Evolutionary conservation across 352 stramenopile species (phyloP).

Genomic region (Blastocystis sp.): DNA sequence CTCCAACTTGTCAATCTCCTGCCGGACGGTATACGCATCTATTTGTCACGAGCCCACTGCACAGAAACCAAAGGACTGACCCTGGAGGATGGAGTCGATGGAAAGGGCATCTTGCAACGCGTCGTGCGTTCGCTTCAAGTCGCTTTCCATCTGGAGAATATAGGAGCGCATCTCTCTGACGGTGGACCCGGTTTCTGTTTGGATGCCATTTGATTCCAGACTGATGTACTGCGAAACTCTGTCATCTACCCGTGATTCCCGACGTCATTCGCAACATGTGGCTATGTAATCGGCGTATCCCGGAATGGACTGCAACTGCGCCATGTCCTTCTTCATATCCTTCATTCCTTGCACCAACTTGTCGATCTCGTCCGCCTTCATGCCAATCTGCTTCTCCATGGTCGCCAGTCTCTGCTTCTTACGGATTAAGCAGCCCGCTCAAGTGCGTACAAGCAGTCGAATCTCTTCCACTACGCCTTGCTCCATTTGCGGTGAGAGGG

Average conservation of each 20-base stretch:
- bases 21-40: background rate
- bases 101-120: background rate
- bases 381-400: conserved; percentile 31
- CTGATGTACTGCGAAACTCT: conserved; percentile 2
- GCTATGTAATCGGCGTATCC: conserved; percentile 8
- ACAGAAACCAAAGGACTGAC: background rate
- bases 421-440: background rate
- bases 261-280: background rate
- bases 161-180: background rate
- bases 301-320: background rate
- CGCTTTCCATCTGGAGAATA: background rate
- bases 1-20: background rate
- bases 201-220: background rate
- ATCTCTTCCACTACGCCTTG: conserved; percentile 2
- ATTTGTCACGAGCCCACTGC: background rate
- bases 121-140: background rate
- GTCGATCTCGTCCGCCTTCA: conserved; percentile 26
- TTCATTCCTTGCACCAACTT: conserved; percentile 15
- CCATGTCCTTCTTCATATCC: conserved; percentile 36
- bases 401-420: conserved; percentile 17
- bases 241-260: conserved; percentile 1
- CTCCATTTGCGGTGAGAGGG: background rate
- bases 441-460: background rate
- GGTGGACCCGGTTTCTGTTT: background rate
- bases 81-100: background rate